Conservation (phyloP, 345 rosid species). For the Anastatica hierochuntica region DNA sequence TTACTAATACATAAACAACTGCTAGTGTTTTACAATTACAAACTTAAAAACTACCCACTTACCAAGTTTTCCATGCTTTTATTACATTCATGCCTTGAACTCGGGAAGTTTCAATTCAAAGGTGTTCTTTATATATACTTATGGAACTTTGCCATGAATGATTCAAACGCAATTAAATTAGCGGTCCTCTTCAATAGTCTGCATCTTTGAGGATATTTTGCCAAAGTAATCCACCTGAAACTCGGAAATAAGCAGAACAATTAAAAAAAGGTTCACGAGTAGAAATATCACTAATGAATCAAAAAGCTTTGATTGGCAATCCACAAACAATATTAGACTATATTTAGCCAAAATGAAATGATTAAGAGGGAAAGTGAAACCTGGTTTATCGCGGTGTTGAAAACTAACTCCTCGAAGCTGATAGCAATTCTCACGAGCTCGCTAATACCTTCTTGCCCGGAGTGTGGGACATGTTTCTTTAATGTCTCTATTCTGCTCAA, state of each 20-base stretch:
- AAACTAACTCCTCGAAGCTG: constrained; percentile 15
- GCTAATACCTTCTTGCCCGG: neutral
- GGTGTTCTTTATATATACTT: too few relatives aligned
- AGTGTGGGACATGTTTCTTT: neutral
- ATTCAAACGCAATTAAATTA: constrained; percentile 10
- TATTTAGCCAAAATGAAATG: too few relatives aligned
- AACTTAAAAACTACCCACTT: too few relatives aligned
- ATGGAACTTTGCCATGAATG: too few relatives aligned
- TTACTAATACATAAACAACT: too few relatives aligned
- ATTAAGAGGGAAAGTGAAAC: neutral
- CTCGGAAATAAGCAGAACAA: neutral
- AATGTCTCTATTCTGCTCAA: constrained; percentile 4
- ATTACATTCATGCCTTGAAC: too few relatives aligned
- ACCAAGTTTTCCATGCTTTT: too few relatives aligned
- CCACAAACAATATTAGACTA: too few relatives aligned
- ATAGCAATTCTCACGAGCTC: constrained; percentile 15
- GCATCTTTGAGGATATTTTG: constrained; percentile 64
- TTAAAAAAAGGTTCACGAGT: neutral
- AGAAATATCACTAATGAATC: too few relatives aligned
- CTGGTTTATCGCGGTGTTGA: constrained; percentile 12
- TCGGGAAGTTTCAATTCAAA: too few relatives aligned
- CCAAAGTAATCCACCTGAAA: constrained; percentile 54
- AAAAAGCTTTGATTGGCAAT: too few relatives aligned
- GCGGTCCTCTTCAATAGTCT: constrained; percentile 33
- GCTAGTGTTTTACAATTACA: too few relatives aligned